Conservation (phyloP, 2,329 filamentous ascomycete genomes). For the Venturiaceae sp. region DNA sequence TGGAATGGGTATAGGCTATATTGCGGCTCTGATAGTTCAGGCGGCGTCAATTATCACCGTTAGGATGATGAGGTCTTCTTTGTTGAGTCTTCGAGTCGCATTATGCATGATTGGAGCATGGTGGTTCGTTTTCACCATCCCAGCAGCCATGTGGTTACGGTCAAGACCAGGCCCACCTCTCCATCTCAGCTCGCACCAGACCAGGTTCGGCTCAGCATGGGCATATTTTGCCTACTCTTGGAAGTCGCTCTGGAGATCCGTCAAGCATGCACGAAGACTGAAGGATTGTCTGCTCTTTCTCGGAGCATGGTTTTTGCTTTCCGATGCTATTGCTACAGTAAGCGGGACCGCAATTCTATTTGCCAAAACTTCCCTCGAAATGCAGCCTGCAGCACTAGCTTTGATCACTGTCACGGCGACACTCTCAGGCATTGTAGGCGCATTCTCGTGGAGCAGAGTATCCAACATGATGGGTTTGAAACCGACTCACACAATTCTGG, state of each 20-base stretch:
- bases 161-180: slow-evolving; percentile 77
- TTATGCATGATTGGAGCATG: slow-evolving; percentile 80
- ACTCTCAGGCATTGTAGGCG: slow-evolving; percentile 71
- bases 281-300: slow-evolving; percentile 71
- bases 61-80: slow-evolving; percentile 53
- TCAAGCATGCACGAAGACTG: slow-evolving; percentile 62
- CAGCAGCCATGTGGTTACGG: slow-evolving; percentile 77
- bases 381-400: slow-evolving; percentile 79
- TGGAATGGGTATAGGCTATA: slow-evolving; percentile 90
- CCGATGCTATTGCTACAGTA: slow-evolving; percentile 88
- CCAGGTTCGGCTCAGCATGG: slow-evolving; percentile 29
- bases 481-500: slow-evolving; percentile 80
- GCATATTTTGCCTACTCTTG: slow-evolving; percentile 76
- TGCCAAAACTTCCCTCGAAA: slow-evolving; percentile 84
- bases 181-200: slow-evolving; percentile 12
- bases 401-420: slow-evolving; percentile 93
- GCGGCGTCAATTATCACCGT: slow-evolving; percentile 71
- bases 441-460: slow-evolving; percentile 79
- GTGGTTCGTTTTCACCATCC: slow-evolving; percentile 91
- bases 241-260: slow-evolving; percentile 73
- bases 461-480: slow-evolving; percentile 59
- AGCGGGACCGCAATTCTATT: slow-evolving; percentile 92
- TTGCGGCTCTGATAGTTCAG: slow-evolving; percentile 76
- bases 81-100: slow-evolving; percentile 77
- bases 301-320: slow-evolving; percentile 86